These are phyloP conservation scores for Ascocoryne sarcoides DNA, from an alignment of 2,329 filamentous ascomycete genomes.

Conservation along the genomic window DNA sequence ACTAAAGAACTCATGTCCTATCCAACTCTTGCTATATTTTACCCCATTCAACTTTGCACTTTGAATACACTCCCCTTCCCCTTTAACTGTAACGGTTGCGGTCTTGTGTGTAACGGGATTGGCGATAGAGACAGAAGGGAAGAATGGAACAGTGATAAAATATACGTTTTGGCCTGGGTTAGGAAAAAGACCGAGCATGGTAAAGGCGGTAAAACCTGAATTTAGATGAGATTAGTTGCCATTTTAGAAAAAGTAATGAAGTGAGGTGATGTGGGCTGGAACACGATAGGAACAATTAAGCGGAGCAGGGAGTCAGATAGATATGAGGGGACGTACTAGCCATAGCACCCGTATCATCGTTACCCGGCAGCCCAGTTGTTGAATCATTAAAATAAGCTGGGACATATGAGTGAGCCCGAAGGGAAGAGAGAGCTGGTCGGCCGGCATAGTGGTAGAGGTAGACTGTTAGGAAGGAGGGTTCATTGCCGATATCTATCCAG, in stretches of 20 bases:
- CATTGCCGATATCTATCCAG: conserved; percentile 60
- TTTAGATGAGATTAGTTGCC: too few species aligned
- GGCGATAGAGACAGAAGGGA: conserved; percentile 49
- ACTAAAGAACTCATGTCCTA: conserved; percentile 59
- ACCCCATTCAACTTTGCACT: conserved; percentile 52
- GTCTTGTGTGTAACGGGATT: conserved; percentile 49
- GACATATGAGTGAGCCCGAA: conserved; percentile 54
- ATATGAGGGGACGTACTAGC: too few species aligned
- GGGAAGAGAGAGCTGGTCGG: conserved; percentile 37
- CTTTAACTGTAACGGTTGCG: conserved; percentile 49
- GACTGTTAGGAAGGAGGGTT: conserved; percentile 53
- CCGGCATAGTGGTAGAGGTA: conserved; percentile 65
- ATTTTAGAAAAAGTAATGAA: too few species aligned
- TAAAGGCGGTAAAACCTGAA: conserved; percentile 20
- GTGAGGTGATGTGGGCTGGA: too few species aligned
- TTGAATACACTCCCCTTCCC: conserved; percentile 55
- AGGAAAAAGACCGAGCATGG: conserved; percentile 45
- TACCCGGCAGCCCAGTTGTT: conserved; percentile 54
- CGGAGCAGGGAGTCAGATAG: too few species aligned
- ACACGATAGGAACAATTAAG: too few species aligned
- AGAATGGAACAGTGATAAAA: conserved; percentile 60
- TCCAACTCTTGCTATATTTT: conserved; percentile 56
- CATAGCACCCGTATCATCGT: conserved; percentile 63
- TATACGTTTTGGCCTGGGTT: conserved; percentile 64
- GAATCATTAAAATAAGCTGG: conserved; percentile 52